Evolutionary conservation across 208 protist species (phyloP).

Genomic region (Wallacemonas rigidus): DNA sequence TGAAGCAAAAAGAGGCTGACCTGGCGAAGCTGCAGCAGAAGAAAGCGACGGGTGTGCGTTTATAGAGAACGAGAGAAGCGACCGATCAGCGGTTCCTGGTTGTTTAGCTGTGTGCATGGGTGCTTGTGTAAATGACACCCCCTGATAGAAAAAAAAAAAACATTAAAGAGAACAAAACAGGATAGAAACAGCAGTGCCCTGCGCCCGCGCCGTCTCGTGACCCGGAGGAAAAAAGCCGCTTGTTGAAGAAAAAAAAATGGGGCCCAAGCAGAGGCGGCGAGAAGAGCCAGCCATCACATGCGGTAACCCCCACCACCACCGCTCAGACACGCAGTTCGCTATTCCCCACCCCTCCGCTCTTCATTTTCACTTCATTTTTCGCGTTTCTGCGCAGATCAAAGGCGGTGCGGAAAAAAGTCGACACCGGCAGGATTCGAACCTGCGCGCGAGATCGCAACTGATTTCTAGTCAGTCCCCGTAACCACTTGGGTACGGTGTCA

Average conservation of each 20-base stretch:
- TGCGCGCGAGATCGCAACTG: constrained; percentile 74
- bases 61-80: background rate
- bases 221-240: too few relatives aligned
- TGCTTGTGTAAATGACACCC: background rate
- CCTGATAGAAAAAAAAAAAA: constrained; percentile 3
- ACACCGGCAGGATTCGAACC: constrained; percentile 74
- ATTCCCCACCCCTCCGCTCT: background rate
- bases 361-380: background rate
- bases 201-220: too few relatives aligned
- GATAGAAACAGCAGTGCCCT: too few relatives aligned
- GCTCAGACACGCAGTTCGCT: too few relatives aligned
- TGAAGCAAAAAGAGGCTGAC: constrained; percentile 21
- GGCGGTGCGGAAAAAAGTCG: constrained; percentile 31
- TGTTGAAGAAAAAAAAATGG: too few relatives aligned
- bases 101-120: background rate
- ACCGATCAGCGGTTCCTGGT: too few relatives aligned
- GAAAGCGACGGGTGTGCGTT: background rate
- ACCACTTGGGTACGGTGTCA: constrained; percentile 59
- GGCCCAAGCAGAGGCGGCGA: background rate
- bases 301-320: too few relatives aligned
- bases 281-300: background rate
- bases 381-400: background rate
- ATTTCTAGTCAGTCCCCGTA: constrained; percentile 75
- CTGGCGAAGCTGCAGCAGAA: constrained; percentile 2
- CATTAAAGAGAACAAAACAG: background rate